Evolutionary conservation across 306 rosid genomes (phyloP).

Genomic region (Vigna reflexopilosa): DNA sequence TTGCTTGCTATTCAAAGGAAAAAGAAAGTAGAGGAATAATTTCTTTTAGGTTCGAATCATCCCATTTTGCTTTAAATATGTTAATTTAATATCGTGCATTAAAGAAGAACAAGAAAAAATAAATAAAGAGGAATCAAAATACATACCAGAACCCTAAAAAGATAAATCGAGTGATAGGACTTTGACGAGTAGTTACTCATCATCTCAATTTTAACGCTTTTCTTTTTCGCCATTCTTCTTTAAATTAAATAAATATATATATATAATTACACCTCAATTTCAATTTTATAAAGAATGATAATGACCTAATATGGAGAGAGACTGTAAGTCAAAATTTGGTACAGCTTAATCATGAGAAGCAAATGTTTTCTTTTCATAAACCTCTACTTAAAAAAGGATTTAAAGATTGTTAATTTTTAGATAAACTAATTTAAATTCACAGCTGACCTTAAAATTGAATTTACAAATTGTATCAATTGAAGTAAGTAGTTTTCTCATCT

Average conservation of each 20-base stretch:
- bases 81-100: slow-evolving; percentile 23
- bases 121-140: neutral
- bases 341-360: neutral
- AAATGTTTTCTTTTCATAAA: neutral
- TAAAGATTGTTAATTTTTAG: neutral
- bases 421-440: neutral
- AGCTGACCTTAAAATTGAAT: slow-evolving; percentile 16
- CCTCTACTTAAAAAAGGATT: neutral
- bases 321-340: slow-evolving; percentile 17
- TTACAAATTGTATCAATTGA: neutral
- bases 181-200: slow-evolving; percentile 22
- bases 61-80: slow-evolving; percentile 28
- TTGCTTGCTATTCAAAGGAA: slow-evolving; percentile 26
- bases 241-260: slow-evolving; percentile 16
- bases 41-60: slow-evolving; percentile 5
- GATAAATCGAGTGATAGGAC: slow-evolving; percentile 13
- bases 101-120: neutral
- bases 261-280: slow-evolving; percentile 2
- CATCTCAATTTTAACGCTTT: slow-evolving; percentile 31
- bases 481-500: slow-evolving; percentile 4
- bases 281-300: slow-evolving; percentile 11
- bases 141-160: slow-evolving; percentile 17
- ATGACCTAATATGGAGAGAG: slow-evolving; percentile 23
- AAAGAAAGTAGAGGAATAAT: neutral
- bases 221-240: slow-evolving; percentile 26